These are phyloP conservation scores for Rhodotorula glutinis DNA, from an alignment of 1,284 basidiomycete species.

Conservation along the genomic window DNA sequence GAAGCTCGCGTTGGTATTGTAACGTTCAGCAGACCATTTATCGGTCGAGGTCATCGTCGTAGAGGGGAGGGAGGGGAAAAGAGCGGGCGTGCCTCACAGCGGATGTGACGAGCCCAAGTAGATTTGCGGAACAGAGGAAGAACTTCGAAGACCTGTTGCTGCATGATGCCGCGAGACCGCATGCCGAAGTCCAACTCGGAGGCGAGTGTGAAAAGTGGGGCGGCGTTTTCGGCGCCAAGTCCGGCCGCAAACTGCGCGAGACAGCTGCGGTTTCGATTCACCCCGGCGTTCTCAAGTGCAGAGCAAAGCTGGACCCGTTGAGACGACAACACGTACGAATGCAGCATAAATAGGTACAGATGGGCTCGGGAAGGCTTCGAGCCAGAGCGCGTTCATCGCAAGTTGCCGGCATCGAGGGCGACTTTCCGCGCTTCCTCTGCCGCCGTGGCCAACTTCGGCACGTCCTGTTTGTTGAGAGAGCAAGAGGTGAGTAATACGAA, in stretches of 20 bases:
- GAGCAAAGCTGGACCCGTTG: too few relatives aligned
- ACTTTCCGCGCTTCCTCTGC: slow-evolving; percentile 28
- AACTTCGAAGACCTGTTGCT: background rate
- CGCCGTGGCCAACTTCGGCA: slow-evolving; percentile 16
- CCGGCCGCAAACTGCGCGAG: background rate
- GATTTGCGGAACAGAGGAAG: too few relatives aligned
- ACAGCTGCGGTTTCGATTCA: background rate
- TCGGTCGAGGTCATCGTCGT: slow-evolving; percentile 27
- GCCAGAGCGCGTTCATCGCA: background rate
- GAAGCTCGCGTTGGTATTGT: slow-evolving; percentile 60
- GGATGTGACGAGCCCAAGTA: too few relatives aligned
- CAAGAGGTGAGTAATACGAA: background rate
- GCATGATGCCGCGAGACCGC: background rate
- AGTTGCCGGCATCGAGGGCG: slow-evolving; percentile 20
- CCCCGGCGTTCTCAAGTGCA: too few relatives aligned
- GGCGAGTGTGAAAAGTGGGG: background rate
- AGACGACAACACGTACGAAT: background rate
- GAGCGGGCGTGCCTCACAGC: too few relatives aligned
- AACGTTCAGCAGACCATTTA: slow-evolving; percentile 57
- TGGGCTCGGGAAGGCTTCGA: background rate
- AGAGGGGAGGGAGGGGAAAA: background rate
- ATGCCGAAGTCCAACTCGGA: background rate
- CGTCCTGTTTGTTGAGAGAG: slow-evolving; percentile 8
- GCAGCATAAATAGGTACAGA: too few relatives aligned
- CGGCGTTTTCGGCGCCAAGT: background rate